Evolutionary conservation across 805 yeast genomes (phyloP), one percentile per base, ranked within the genome.

Genomic region (Yarrowia sp.): DNA sequence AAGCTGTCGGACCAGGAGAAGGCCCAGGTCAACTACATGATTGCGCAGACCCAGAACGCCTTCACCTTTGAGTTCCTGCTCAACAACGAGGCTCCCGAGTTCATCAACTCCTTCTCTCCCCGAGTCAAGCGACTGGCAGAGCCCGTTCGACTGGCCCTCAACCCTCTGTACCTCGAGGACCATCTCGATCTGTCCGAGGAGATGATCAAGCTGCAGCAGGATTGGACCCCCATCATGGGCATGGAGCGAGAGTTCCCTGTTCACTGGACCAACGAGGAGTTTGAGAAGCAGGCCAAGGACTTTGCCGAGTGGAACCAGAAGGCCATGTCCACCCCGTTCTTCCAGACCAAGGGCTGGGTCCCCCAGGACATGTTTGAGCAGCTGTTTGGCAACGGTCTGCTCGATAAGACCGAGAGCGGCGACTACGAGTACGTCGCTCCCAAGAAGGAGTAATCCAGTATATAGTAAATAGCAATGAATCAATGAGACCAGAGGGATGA

Each of bases 311-410:
- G 90, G 78, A 93, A 90, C 75, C 78, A 83, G 68, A 85, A 84
- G 69, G 76, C 89, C 52, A 82, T 87, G 38, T 80, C 86, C 6
- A 82, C 85, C 59, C 97, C 98, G 44, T 92, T 91, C 76, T 87
- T 90, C 32, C 93, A 93, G 52, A 89, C 97, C 24, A 88, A 89
- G 64, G 97, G 97, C 5, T 93, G 98, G 97, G 83, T 95, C 65
- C 97, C 98, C 17, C 97, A 91, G 73, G 96, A 91, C 73, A 85
- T 91, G 88, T 92, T 93, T 72, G 87, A 85, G 35, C 83, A 83
- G 56, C 80, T 90, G 70, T 75, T 85, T 43, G 83, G 85, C 21
- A 86, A 86, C 67, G 95, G 93, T 0, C 80, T 87, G 65, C 79
- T 93, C 65, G 85, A 83, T 63, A 82, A 85, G 67, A 81, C 81